Evolutionary conservation across 306 rosid species (phyloP).

Genomic region (Quercus berberidifolia): DNA sequence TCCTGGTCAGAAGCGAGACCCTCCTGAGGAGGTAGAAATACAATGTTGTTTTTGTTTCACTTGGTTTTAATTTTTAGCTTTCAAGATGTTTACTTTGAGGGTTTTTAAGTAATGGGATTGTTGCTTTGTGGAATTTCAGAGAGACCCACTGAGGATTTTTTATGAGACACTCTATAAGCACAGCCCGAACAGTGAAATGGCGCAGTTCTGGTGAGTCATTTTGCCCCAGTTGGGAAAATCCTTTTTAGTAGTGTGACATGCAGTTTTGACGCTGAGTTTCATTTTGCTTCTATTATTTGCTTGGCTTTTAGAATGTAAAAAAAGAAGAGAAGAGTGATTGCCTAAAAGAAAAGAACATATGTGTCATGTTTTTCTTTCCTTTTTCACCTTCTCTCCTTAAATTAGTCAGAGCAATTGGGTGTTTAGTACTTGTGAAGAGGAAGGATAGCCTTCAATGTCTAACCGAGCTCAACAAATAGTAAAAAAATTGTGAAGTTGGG

Average conservation of each 20-base stretch:
- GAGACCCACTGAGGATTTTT: conserved; percentile 74
- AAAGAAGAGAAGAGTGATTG: neutral
- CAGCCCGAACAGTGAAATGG: conserved; percentile 72
- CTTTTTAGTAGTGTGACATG: neutral
- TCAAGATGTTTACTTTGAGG: neutral
- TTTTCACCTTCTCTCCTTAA: too few species aligned
- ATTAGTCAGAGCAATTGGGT: neutral
- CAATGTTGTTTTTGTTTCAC: neutral
- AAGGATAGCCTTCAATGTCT: neutral
- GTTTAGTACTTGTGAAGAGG: neutral
- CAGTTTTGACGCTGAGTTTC: neutral
- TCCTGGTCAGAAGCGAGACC: conserved; percentile 91
- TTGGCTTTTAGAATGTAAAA: neutral
- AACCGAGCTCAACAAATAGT: too few species aligned
- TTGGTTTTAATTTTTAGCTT: neutral
- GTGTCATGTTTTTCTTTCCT: neutral
- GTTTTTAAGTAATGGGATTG: conserved; percentile 8
- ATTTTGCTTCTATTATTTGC: neutral
- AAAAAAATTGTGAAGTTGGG: too few species aligned
- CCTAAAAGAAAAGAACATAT: neutral
- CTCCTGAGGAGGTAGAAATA: conserved; percentile 65
- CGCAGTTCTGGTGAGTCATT: conserved; percentile 76
- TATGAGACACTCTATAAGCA: conserved; percentile 60
- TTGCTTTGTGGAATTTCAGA: conserved; percentile 43
- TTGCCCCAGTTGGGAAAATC: neutral